Conservation (phyloP, 1,284 basidiomycete species). For the Neolentinus lepideus region DNA sequence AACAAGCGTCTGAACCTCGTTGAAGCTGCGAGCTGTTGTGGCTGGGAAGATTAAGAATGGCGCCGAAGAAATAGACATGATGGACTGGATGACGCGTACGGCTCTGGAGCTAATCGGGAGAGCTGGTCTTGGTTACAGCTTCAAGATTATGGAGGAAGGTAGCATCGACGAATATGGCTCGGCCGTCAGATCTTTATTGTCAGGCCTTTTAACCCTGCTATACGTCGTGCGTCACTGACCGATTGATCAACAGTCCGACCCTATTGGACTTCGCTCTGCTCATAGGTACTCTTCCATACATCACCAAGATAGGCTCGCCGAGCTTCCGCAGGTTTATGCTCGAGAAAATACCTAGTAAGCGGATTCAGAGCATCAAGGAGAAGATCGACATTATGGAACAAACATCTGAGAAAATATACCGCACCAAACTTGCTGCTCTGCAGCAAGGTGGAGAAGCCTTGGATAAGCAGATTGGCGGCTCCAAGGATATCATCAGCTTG, state of each 20-base stretch:
- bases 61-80: not conserved
- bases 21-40: not conserved
- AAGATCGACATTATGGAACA: constrained; percentile 28
- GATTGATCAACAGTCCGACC: not conserved
- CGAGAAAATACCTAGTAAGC: not conserved
- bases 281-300: not conserved
- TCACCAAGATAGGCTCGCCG: not conserved
- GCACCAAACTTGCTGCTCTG: constrained; percentile 16
- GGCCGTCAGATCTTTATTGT: not conserved
- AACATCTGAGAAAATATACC: constrained; percentile 28
- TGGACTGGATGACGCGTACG: constrained; percentile 1
- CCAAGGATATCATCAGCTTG: constrained; percentile 20
- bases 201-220: not conserved
- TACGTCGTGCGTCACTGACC: not conserved
- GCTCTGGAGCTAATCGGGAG: constrained; percentile 1
- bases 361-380: not conserved
- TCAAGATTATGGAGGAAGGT: not conserved
- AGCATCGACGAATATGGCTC: not conserved
- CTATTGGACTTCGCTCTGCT: not conserved
- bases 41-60: not conserved
- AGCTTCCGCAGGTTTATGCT: not conserved
- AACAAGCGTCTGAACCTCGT: not conserved
- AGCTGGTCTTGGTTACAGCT: constrained; percentile 1
- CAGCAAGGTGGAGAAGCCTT: constrained; percentile 19
- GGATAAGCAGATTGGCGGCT: constrained; percentile 11